Conservation (phyloP, 2,329 filamentous ascomycete genomes). For the Fusarium agapanthi region DNA sequence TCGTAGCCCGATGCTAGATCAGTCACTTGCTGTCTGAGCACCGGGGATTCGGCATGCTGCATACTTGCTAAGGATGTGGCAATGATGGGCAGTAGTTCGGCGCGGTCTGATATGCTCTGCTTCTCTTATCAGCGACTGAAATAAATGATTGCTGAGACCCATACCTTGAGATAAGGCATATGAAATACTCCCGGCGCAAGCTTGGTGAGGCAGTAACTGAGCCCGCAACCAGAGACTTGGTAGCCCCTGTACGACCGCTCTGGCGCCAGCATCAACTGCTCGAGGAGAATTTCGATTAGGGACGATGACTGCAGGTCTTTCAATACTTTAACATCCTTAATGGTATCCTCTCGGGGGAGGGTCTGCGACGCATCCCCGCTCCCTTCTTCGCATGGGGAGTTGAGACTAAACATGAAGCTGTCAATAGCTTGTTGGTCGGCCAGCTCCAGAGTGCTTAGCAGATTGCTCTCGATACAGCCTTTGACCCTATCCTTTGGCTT, state of each 20-base stretch:
- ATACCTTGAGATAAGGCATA: conserved; percentile 48
- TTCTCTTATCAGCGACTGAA: conserved; percentile 5
- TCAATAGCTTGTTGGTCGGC: conserved; percentile 44
- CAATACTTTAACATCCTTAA: background rate
- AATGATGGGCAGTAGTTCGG: conserved; percentile 42
- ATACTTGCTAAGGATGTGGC: conserved; percentile 46
- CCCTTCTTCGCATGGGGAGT: background rate
- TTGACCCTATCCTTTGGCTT: background rate
- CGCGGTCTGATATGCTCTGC: conserved; percentile 42
- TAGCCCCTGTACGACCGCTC: conserved; percentile 36
- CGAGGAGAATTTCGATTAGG: conserved; percentile 35
- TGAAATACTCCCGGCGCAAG: conserved; percentile 51
- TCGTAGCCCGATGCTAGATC: background rate
- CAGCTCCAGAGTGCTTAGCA: conserved; percentile 25
- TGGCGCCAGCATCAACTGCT: conserved; percentile 41
- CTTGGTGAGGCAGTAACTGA: conserved; percentile 36
- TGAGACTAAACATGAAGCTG: conserved; percentile 41
- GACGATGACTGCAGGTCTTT: conserved; percentile 2
- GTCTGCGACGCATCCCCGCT: background rate
- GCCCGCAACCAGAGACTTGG: conserved; percentile 18
- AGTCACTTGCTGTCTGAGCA: conserved; percentile 43
- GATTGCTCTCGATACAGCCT: background rate
- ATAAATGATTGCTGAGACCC: background rate
- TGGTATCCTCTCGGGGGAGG: background rate
- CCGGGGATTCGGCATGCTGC: conserved; percentile 48